Base-by-base conservation (phyloP, 2,329 filamentous ascomycete genomes). In the Gaeumannomyces tritici region DNA sequence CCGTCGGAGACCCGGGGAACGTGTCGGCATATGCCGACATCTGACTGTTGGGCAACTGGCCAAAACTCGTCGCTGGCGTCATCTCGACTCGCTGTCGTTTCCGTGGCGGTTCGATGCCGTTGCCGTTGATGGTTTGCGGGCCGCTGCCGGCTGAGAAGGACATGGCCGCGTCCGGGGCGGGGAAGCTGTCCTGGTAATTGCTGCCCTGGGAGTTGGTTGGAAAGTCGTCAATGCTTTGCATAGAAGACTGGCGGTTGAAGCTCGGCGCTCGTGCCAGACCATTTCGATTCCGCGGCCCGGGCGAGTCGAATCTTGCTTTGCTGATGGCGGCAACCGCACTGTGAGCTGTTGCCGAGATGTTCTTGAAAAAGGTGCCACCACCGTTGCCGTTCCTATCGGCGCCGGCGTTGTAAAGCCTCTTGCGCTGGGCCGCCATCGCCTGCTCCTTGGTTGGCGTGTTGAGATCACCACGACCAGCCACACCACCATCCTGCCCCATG, bases 361-460 rank as follows among this genome's bases (percentile, higher is more conserved):
- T 97, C 72, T 93, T 93, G 79, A 99, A 98, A 73, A 97, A 97
- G 1, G 95, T 97, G 24, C 92, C 93, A 24, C 86, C 68, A 70
- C 83, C 86, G 69, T 85, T 86, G 15, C 81, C 62, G 57, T 62
- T 77, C 60, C 91, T 83, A 63, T 96, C 91, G 61, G 85, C 80
- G 57, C 82, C 84, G 59, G 85, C 82, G 67, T 89, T 96, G 76
- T 97, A 98, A 75, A 97, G 86, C 67, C 93, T 86, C 74, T 99
- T 98, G 67, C 95, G 81, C 75, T 92, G 89, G 6, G 93, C 93
- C 13, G 95, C 95, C 93, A 98, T 96, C 64, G 95, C 95, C 75
- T 98, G 95, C 75, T 98, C 95, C 75, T 99, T 99, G 51, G 95
- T 99, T 0, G 95, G 95, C 0, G 95, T 98, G 70, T 98, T 93